Conservation (phyloP, 2,329 filamentous ascomycete species). For the Botrytis cinerea region DNA sequence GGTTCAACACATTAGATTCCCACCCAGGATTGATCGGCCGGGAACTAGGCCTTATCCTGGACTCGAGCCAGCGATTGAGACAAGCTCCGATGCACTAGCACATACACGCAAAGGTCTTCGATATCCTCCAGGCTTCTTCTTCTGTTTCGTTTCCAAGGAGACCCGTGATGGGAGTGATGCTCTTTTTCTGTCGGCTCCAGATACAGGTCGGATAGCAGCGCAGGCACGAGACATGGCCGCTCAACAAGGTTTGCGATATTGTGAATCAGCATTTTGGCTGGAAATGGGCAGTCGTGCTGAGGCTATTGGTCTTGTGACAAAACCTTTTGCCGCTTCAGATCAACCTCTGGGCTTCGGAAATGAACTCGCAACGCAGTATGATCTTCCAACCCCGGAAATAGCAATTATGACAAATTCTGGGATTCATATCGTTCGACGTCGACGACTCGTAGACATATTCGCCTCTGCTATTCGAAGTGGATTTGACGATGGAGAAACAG, state of each 20-base stretch:
- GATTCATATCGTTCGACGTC: constrained; percentile 80
- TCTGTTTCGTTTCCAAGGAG: constrained; percentile 75
- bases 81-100: constrained; percentile 51
- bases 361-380: constrained; percentile 94
- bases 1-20: constrained; percentile 94
- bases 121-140: constrained; percentile 87
- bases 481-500: constrained; percentile 78
- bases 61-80: constrained; percentile 36
- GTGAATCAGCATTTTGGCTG: constrained; percentile 80
- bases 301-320: constrained; percentile 75
- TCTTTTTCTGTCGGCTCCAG: constrained; percentile 84
- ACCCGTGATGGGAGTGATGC: constrained; percentile 60
- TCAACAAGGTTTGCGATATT: constrained; percentile 51
- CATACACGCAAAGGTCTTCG: constrained; percentile 56
- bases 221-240: constrained; percentile 46
- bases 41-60: constrained; percentile 33
- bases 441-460: constrained; percentile 89
- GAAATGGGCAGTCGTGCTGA: constrained; percentile 73
- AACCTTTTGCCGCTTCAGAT: constrained; percentile 67
- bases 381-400: constrained; percentile 77
- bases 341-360: constrained; percentile 85
- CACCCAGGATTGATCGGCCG: constrained; percentile 55
- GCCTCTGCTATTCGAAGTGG: constrained; percentile 75
- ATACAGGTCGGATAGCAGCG: constrained; percentile 79
- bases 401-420: constrained; percentile 90